Base-by-base conservation (phyloP, 805 yeast species). In the Candida glaebosa region DNA sequence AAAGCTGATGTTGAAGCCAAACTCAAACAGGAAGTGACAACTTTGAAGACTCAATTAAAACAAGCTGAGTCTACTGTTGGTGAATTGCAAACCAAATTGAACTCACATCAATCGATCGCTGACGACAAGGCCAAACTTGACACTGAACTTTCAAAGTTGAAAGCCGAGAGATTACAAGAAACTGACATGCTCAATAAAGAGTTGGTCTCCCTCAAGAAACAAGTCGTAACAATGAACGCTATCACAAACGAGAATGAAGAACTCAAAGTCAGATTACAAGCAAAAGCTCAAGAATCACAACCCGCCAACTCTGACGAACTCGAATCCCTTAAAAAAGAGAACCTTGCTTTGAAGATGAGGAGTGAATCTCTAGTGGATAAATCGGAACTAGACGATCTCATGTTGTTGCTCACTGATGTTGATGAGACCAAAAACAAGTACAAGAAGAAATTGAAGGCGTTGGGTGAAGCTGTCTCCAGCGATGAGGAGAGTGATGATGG, bases 381-480 rank as follows among this genome's bases (percentile, higher is more conserved):
- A 46, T 54, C 75, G 2, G 87, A 81, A 18, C 54, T 81, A 8
- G 96, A 88, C 51, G 95, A 87, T 47, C 60, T 88, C 52, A 75
- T 88, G 80, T 61, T 87, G 18, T 65, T 89, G 15, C 79, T 89
- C 58, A 77, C 84, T 15, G 95, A 87, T 35, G 65, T 87, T 50
- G 95, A 88, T 44, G 88, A 83, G 38, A 78, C 75, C 48, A 79
- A 79, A 43, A 65, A 71, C 22, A 69, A 69, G 46, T 82, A 86
- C 57, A 82, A 82, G 53, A 52, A 60, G 5, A 71, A 66, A 43
- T 68, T 84, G 30, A 69, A 67, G 42, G 65, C 57, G 0, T 53
- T 80, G 3, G 87, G 87, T 0, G 79, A 73, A 39, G 82, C 75
- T 1, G 71, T 81, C 1, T 81, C 88, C 4, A 79, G 87, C 37